Percentiles rank a stretch among this genome's conserved stretches.
Evolutionary conservation across 371 early-diverging fungal species (phyloP).

Genomic region (Circinella umbellata): DNA sequence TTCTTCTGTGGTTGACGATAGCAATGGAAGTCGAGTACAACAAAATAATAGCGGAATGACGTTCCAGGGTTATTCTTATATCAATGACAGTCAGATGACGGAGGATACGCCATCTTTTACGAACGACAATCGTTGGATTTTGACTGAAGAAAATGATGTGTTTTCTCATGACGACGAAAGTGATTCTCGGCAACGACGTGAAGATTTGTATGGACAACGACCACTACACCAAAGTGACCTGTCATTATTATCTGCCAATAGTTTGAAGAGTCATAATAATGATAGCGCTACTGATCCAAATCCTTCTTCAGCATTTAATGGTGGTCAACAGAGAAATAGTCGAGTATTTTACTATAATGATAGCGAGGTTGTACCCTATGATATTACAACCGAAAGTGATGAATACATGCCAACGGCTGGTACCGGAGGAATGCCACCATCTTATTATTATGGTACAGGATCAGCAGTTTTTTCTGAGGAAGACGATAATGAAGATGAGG

Average conservation of each 20-base stretch:
- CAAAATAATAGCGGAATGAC: constrained; percentile 3
- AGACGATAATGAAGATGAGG: not conserved
- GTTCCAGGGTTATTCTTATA: constrained; percentile 13
- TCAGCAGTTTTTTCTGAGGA: constrained; percentile 1
- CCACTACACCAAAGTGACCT: not conserved
- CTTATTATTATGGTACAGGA: constrained; percentile 8
- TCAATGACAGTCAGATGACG: constrained; percentile 10
- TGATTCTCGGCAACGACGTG: not conserved
- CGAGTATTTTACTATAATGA: constrained; percentile 5
- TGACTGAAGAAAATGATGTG: not conserved
- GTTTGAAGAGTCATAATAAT: constrained; percentile 6
- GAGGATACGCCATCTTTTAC: constrained; percentile 5
- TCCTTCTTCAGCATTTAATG: not conserved
- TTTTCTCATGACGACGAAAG: not conserved
- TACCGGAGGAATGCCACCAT: not conserved
- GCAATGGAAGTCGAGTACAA: constrained; percentile 6
- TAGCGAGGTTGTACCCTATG: constrained; percentile 17
- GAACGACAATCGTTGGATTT: constrained; percentile 2
- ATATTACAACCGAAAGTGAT: constrained; percentile 11
- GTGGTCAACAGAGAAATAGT: constrained; percentile 12
- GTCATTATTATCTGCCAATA: not conserved
- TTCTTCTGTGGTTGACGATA: not conserved
- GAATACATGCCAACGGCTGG: constrained; percentile 7
- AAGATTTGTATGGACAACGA: no score
- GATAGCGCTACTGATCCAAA: constrained; percentile 5